Conservation (phyloP, 768 basidiomycete species). For the Mycena galopus region DNA sequence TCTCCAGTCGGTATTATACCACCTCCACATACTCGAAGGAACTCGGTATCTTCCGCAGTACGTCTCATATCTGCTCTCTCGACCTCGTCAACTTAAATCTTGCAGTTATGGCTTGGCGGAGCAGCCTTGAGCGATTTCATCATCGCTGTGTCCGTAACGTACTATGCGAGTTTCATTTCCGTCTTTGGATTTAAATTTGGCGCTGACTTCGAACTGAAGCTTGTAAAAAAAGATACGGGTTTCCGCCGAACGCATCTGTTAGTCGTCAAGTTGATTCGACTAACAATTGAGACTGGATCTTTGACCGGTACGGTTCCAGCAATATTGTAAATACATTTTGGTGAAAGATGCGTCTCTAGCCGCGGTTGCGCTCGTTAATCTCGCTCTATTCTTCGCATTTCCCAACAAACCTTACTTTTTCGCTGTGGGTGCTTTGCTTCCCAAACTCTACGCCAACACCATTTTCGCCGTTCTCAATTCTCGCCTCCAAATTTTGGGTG, state of each 20-base stretch:
- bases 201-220: not conserved
- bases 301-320: not conserved
- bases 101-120: not conserved
- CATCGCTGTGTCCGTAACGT: not conserved
- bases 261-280: not conserved
- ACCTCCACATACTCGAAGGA: no score
- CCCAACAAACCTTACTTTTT: no score
- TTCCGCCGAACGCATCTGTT: not conserved
- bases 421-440: no score
- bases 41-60: not conserved
- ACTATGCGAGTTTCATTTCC: not conserved
- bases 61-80: not conserved
- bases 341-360: no score
- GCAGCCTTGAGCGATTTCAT: not conserved
- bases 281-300: not conserved
- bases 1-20: not conserved
- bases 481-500: no score
- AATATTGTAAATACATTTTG: no score
- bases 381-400: no score
- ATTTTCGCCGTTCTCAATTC: no score
- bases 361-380: no score
- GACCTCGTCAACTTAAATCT: not conserved
- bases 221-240: not conserved
- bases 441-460: no score
- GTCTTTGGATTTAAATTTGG: no score